Base-by-base conservation (phyloP, 2,329 filamentous ascomycete genomes). In the Penicillium brevicompactum region DNA sequence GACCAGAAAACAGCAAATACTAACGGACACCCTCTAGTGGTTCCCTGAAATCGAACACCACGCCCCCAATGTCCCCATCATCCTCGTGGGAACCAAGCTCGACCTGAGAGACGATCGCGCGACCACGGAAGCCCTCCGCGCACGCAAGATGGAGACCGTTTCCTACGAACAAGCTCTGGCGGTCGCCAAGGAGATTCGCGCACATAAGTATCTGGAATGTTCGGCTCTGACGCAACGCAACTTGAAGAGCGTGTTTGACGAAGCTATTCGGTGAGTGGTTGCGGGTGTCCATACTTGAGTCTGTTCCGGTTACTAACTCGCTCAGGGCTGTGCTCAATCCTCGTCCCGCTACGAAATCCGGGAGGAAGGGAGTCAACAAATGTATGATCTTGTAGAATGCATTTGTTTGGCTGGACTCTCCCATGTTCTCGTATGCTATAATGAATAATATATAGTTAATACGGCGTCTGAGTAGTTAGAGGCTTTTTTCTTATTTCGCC, bases 161-260 rank as follows among this genome's bases (percentile, higher is more conserved):
- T 88, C 91, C 51, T 97, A 96, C 76, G 91, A 96, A 75, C 90
- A 96, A 76, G 94, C 92, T 38, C 82, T 96, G 60, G 80, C 87
- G 62, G 90, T 93, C 61, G 91, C 92, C 60, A 95, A 95, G 80
- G 92, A 97, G 69, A 97, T 99, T 77, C 89, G 87, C 72, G 93
- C 94, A 44, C 90, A 94, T 79, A 97, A 97, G 80, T 99, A 99
- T 78, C 84, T 97, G 41, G 94, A 99, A 79, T 99, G 94, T 80
- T 97, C 94, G 49, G 94, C 94, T 46, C 81, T 99, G 65, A 99
- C 94, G 37, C 94, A 97, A 81, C 84, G 93, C 70, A 97, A 97
- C 76, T 78, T 99, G 67, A 99, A 99, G 87, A 96, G 91, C 69
- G 94, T 99, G 46, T 99, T 99, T 72, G 94, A 99, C 72, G 93